Base-by-base conservation (phyloP, 352 stramenopile species). In the Globisporangium yorkense region DNA sequence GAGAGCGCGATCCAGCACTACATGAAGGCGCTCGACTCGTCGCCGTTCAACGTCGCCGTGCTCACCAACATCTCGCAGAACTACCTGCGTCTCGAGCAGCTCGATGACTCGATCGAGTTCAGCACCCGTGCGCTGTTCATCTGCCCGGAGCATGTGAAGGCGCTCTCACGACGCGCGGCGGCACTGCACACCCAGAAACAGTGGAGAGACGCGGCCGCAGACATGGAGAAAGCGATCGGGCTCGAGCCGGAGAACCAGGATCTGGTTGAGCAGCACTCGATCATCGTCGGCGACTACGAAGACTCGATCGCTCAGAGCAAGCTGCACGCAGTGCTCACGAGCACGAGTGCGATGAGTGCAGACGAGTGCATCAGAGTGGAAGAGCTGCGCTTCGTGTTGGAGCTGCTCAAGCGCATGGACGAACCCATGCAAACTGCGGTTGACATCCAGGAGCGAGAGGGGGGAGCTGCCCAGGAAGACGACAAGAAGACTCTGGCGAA, bases 1-100 rank as follows among this genome's bases (percentile, higher is more conserved):
- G 49, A 62, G 1, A 48, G 64, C 12, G 81, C 81, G n/a, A 75
- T 89, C 44, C 64, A 71, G 13, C 61, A 58, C 35, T 93, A 93
- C 68, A 87, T 85, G 75, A 62, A 88, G n/a, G 81, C 80, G 24
- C 63, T 93, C 10, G 57, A 71, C 9, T 59, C 73, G n/a, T 67
- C 69, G 1, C 77, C 80, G 3, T 89, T 87, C 54, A 80, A 75
- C 39, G 70, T 80, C 18, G 68, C 75, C 0, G 69, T 89, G 33
- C 67, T 93, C 16, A 76, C 81, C 4, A 93, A 93, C 48, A 71
- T 90, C n/a, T 74, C 84, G 12, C 81, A 90, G 58, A 69, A 66
- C 49, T 84, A 78, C 40, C 48, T 93, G 43, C 68, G 81, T 1
- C 58, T 81, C 0, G 70, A 82, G 12, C 27, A 57, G 9, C 46